Evolutionary conservation across 2,329 filamentous ascomycete genomes (phyloP), one percentile per base, ranked within the genome.

Genomic region (Ambrosiella beaveri): DNA sequence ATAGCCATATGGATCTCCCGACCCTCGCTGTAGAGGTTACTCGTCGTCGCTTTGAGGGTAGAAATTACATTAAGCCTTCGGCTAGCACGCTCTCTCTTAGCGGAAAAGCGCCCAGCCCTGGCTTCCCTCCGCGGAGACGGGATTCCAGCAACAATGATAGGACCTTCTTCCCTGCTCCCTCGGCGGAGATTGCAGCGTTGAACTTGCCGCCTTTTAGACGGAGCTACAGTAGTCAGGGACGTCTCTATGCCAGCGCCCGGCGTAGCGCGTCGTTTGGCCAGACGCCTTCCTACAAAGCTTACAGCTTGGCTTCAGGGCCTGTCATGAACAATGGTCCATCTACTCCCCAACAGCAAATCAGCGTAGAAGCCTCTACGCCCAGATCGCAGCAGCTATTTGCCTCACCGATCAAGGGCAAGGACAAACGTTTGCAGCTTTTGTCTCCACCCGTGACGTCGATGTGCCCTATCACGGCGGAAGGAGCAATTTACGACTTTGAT

Each of bases 401-500:
- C 5, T 50, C 56, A 7, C 44, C 59, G 12, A 60, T 50, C n/a
- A 57, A 57, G 39, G 27, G 37, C 5, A 55, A 40, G 35, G 35
- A 7, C 36, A 37, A 51, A 13, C 55, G 41, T 36, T 27, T 45
- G 27, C 55, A 19, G 3, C 45, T 57, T 11, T n/a, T 53, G 8
- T 52, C 47, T 7, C 56, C 58, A 1, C 55, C 54, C 2, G 49
- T 60, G 8, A 58, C 59, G 35, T 57, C 69, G 4, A 70, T 68
- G 8, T 68, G 72, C 9, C 71, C 67, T n/a, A 70, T 74, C 8
- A 71, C 69, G 7, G 73, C 68, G 2, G 67, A 71, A 54, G 74
- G 72, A 19, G 73, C 69, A 7, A 74, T 75, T 35, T 71, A 73
- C 36, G 71, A 74, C 62, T 63, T 65, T 65, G 63, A 70, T 64